phyloP scores from a whole-genome alignment of 2,329 filamentous ascomycete species.

The Sporothrix variecibatus region DNA sequence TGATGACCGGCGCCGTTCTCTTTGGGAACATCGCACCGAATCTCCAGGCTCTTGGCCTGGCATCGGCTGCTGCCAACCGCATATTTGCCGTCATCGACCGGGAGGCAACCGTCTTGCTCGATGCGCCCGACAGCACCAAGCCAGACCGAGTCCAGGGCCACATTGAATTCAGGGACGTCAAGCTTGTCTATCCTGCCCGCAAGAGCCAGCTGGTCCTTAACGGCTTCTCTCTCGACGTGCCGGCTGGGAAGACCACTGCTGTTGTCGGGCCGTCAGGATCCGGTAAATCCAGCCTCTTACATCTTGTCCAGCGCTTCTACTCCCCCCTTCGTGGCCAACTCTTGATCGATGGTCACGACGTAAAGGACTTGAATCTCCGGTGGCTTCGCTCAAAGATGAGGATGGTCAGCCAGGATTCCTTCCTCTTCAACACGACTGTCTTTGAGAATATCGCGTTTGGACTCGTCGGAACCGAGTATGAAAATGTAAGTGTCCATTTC shows the following conservation, averaged over 20 bases:
- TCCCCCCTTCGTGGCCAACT: constrained; percentile 79
- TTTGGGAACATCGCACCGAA: constrained; percentile 18
- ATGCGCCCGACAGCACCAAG: not conserved
- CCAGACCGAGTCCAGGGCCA: not conserved
- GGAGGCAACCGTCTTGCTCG: not conserved
- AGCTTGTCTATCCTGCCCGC: not conserved
- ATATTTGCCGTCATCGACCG: not conserved
- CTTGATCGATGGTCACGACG: constrained; percentile 45
- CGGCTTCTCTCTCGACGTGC: not conserved
- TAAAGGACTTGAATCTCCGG: not conserved
- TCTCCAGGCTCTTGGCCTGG: constrained; percentile 10
- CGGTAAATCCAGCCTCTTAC: constrained; percentile 91
- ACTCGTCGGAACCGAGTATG: not conserved
- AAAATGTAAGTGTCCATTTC: not conserved
- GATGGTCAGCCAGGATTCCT: not conserved
- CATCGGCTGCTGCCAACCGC: constrained; percentile 1
- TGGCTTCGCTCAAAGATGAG: not conserved
- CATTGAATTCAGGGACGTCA: not conserved
- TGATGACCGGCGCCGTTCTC: constrained; percentile 8
- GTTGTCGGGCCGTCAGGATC: constrained; percentile 65
- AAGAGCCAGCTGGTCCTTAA: not conserved
- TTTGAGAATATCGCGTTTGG: not conserved
- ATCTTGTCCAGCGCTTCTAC: constrained; percentile 92
- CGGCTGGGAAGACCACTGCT: not conserved
- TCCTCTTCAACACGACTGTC: not conserved